Base-by-base conservation (phyloP, 1,284 basidiomycete species). In the Tylopilus sp. region DNA sequence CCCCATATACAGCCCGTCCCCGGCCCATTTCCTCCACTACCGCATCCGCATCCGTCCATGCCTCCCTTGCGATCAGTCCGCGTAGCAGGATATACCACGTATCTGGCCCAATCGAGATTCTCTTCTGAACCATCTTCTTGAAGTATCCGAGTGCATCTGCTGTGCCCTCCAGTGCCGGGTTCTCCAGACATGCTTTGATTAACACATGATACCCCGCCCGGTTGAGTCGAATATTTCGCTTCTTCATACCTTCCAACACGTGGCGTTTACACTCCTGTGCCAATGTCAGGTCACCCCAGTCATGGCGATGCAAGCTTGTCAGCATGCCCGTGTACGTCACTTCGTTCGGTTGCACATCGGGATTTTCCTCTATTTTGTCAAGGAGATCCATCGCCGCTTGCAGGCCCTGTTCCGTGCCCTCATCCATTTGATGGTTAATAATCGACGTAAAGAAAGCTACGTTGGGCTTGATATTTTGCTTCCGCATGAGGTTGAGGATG, bases 21-120 rank as follows among this genome's bases (percentile, higher is more conserved):
- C 58, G 60, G 41, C 66, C 61, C 77, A 92, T 84, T 48, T 84
- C 81, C 46, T 68, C 64, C 34, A 84, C 74, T 42, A 91, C 66
- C 61, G 76, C 75, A 37, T 76, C 72, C 26, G 81, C 88, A 46
- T 83, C 59, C 10, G 58, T 68, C 79, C 81, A 84, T 52, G 81
- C 77, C 42, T 71, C 68, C 55, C 77, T 73, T 29, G 64, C 64
- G 51, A 79, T 59, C 55, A 93, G 61, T 29, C 84, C 85, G 9
- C 71, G 70, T 53, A 94, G 68, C 47, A 92, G 63, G 57, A 92
- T 73, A 67, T 82, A 82, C 81, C 86, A 93, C 43, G 88, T 89
- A 63, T 84, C 81, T 52, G 77, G 71, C 48, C 73, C 75, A 48
- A 83, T 71, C 46, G 71, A 65, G 48, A 84, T 63, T 39, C 69